These are phyloP conservation scores for Ormosia semicastrata DNA, from an alignment of 306 rosid species.

Conservation along the genomic window DNA sequence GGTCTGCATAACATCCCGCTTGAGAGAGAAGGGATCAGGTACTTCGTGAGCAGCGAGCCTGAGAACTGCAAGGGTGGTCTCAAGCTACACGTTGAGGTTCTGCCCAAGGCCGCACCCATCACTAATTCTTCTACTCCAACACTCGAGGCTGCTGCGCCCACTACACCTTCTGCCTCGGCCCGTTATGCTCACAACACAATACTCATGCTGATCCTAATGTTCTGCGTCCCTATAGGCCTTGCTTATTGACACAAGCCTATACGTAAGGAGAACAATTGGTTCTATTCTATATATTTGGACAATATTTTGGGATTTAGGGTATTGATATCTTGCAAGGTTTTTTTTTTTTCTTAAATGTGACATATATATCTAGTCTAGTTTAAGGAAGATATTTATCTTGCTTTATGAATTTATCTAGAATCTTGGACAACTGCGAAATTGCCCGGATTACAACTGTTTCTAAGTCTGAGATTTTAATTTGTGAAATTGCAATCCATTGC, in stretches of 20 bases:
- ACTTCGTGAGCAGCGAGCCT: slow-evolving; percentile 57
- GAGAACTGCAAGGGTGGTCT: slow-evolving; percentile 70
- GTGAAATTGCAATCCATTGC: background rate
- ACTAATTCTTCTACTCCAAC: background rate
- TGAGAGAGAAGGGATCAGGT: slow-evolving; percentile 65
- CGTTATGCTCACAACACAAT: slow-evolving; percentile 18
- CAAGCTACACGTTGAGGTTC: slow-evolving; percentile 60
- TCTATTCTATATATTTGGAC: background rate
- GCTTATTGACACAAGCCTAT: slow-evolving; percentile 11
- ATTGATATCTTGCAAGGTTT: background rate
- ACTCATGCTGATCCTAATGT: background rate
- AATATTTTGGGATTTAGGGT: background rate
- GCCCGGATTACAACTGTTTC: background rate
- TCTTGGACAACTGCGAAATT: background rate
- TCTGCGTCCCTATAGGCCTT: slow-evolving; percentile 5
- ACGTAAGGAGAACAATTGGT: background rate
- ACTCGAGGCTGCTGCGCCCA: slow-evolving; percentile 43
- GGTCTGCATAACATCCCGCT: slow-evolving; percentile 63
- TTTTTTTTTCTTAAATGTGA: background rate
- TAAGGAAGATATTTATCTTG: background rate
- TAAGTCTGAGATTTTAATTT: background rate
- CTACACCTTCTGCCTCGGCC: slow-evolving; percentile 51
- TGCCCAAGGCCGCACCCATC: slow-evolving; percentile 30
- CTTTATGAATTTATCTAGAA: background rate
- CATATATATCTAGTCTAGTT: background rate